Conservation (phyloP, 2,329 filamentous ascomycete species). For the Arthrobotrys conoides region DNA sequence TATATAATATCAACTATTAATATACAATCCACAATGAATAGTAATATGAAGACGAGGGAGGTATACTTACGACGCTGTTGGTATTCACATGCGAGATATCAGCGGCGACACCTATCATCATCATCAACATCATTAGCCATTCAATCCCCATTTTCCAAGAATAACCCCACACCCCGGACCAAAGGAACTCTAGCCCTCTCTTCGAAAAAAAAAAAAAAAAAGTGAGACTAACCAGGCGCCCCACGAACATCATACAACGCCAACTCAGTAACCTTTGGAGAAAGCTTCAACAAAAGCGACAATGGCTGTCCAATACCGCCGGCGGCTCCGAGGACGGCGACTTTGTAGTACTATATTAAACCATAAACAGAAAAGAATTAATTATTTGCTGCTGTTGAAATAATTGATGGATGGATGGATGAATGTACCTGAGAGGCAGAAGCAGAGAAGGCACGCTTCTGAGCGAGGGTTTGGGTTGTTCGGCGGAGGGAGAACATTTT, state of each 20-base stretch:
- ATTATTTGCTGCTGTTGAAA: neutral
- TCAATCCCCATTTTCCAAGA: neutral
- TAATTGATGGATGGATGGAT: neutral
- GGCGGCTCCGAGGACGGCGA: conserved; percentile 94
- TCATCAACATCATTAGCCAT: neutral
- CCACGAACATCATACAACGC: conserved; percentile 98
- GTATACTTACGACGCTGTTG: conserved; percentile 76
- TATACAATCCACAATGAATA: neutral
- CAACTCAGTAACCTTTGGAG: conserved; percentile 92
- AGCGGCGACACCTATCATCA: conserved; percentile 85
- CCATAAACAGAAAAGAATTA: neutral
- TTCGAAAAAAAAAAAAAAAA: neutral
- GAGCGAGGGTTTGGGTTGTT: conserved; percentile 72
- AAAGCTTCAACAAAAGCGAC: conserved; percentile 98
- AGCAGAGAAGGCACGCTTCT: conserved; percentile 85
- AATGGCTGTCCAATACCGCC: conserved; percentile 99
- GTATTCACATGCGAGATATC: conserved; percentile 99
- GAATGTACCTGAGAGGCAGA: conserved; percentile 78
- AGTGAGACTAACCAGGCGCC: conserved; percentile 80
- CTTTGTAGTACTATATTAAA: conserved; percentile 85
- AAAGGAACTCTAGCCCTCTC: conserved; percentile 8
- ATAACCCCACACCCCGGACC: conserved; percentile 1
- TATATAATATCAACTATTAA: neutral
- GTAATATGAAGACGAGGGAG: neutral
- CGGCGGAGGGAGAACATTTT: conserved; percentile 80